Evolutionary conservation across 306 rosid genomes (phyloP).

Genomic region (Trifolium repens): DNA sequence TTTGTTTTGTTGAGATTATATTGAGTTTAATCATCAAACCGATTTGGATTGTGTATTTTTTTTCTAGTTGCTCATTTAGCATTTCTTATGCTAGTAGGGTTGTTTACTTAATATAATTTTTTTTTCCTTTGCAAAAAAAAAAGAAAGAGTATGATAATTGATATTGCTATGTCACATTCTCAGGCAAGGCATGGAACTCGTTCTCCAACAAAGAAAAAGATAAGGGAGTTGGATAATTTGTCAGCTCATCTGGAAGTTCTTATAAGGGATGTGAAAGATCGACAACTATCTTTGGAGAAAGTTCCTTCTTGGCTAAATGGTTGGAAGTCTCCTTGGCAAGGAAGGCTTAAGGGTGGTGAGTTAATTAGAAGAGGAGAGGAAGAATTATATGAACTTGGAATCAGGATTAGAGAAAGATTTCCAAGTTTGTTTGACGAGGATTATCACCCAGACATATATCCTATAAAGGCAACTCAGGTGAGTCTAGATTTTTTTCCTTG

Average conservation of each 20-base stretch:
- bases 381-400: constrained; percentile 78
- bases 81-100: too few species aligned
- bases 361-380: constrained; percentile 72
- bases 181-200: constrained; percentile 99
- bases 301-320: constrained; percentile 77
- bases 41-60: too few species aligned
- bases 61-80: too few species aligned
- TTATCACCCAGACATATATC: constrained; percentile 81
- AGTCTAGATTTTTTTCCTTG: constrained; percentile 18
- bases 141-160: constrained; percentile 10
- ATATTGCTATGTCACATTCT: constrained; percentile 37
- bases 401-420: constrained; percentile 69
- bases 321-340: constrained; percentile 95
- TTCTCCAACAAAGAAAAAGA: constrained; percentile 82
- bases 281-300: constrained; percentile 51
- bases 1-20: too few species aligned
- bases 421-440: constrained; percentile 72
- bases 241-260: constrained; percentile 58
- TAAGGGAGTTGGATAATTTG: constrained; percentile 62
- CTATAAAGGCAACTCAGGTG: constrained; percentile 83
- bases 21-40: too few species aligned
- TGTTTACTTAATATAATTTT: too few species aligned
- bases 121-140: background rate
- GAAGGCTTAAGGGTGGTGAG: constrained; percentile 76
- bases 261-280: constrained; percentile 58